These are phyloP conservation scores for Clavariopsis aquatica DNA, from an alignment of 495 filamentous ascomycete species.

Conservation along the genomic window DNA sequence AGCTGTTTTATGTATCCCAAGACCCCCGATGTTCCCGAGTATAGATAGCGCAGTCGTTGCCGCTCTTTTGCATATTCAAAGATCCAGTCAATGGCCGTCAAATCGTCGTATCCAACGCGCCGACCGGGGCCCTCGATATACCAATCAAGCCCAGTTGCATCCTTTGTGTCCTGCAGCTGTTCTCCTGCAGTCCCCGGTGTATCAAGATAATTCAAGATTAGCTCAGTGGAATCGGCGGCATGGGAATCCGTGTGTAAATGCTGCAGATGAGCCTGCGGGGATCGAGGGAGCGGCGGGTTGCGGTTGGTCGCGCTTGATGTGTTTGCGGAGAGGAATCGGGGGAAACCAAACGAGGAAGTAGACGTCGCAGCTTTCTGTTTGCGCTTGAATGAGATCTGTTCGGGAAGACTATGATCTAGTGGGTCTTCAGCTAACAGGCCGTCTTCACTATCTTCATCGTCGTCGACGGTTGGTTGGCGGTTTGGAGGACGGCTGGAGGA, in stretches of 20 bases:
- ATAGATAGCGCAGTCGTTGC: conserved; percentile 76
- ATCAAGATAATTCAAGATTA: conserved; percentile 47
- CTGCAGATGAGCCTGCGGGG: conserved; percentile 13
- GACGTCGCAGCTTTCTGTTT: conserved; percentile 65
- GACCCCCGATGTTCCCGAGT: conserved; percentile 67
- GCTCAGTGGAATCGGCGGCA: conserved; percentile 40
- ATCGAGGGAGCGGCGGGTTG: conserved; percentile 35
- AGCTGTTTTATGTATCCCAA: conserved; percentile 70
- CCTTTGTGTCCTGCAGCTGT: conserved; percentile 55
- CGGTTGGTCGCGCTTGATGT: conserved; percentile 37
- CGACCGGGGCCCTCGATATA: conserved; percentile 87
- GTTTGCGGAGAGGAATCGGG: conserved; percentile 55
- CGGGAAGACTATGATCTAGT: conserved; percentile 36
- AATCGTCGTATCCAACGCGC: conserved; percentile 90
- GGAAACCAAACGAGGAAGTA: conserved; percentile 60
- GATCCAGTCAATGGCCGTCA: conserved; percentile 99
- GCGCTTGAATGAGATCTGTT: conserved; percentile 74
- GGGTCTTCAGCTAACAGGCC: conserved; percentile 43
- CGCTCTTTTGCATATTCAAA: conserved; percentile 98
- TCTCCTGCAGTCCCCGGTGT: conserved; percentile 42
- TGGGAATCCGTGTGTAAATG: conserved; percentile 18
- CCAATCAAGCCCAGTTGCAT: conserved; percentile 75
- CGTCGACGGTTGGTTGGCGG: conserved; percentile 36
- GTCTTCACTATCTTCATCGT: conserved; percentile 38
- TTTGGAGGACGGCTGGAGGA: conserved; percentile 41